Evolutionary conservation across 2,329 filamentous ascomycete genomes (phyloP), one percentile per base, ranked within the genome.

Genomic region (Xylariales sp.): DNA sequence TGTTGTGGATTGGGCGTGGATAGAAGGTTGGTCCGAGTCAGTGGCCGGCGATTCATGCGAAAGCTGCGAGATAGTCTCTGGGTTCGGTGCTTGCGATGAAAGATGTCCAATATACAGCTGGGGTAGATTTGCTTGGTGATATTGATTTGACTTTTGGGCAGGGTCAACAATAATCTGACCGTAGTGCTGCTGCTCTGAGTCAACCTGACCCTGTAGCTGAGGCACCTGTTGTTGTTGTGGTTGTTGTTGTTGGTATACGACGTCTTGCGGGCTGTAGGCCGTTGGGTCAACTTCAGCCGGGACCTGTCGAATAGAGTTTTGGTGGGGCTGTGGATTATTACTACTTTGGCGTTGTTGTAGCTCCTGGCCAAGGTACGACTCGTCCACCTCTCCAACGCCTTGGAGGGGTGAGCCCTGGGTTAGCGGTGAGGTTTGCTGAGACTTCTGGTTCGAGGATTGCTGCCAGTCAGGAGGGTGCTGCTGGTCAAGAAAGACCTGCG

Each of bases 21-120:
- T 54, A 43, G 63, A 53, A 32, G 51, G 53, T 40, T 63, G 61
- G 42, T 76, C 74, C 27, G 64, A 63, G 45, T 79, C 76, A 29
- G 65, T 62, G 14, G 69, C 55, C 24, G 71, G 72, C 23, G 77
- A 81, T 42, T 83, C 79, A 65, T 75, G 70, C 53, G 79, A 83
- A 48, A 78, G 55, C 56, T 81, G 77, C 6, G 78, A 82, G 25
- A 78, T 58, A 5, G 77, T 79, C 56, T 83, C 78, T 19, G 75
- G 61, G 51, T 78, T 81, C 40, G 64, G 64, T 25, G 60, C 62
- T 45, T 68, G 65, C 25, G 61, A 44, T 42, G 53, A 49, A 33
- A 60, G 49, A 27, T 57, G 55, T 14, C 46, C 46, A 25, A 40
- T 42, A 38, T 58, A 57, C 16, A 51, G 38, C 6, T 52, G 50